These are phyloP conservation scores for Colletotrichum sp. DNA, from an alignment of 2,329 filamentous ascomycete genomes.

Conservation along the genomic window DNA sequence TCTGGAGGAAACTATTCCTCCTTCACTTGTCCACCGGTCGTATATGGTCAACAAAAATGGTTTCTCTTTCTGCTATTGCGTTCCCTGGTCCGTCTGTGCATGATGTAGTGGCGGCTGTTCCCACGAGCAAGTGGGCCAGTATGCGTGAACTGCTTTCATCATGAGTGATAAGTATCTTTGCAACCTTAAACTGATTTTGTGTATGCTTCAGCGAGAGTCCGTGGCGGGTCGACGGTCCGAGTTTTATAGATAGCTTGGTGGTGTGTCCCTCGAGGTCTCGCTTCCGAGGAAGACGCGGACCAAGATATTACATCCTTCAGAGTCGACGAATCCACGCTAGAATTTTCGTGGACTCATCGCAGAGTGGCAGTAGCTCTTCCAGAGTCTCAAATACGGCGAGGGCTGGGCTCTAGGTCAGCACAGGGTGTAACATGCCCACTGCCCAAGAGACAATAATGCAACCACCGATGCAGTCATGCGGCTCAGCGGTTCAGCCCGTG, in stretches of 20 bases:
- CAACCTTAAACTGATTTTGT: too few relatives aligned
- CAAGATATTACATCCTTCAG: too few relatives aligned
- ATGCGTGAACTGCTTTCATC: not conserved
- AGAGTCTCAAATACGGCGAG: not conserved
- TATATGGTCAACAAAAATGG: slow-evolving; percentile 5
- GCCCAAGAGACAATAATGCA: not conserved
- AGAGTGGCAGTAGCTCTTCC: too few relatives aligned
- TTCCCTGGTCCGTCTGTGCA: not conserved
- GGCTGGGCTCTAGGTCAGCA: not conserved
- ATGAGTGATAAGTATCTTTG: not conserved
- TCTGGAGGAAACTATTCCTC: not conserved
- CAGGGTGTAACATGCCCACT: not conserved
- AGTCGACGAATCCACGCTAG: too few relatives aligned
- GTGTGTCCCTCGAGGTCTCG: too few relatives aligned
- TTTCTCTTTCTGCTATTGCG: not conserved
- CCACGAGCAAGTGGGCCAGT: not conserved
- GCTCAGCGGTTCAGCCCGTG: not conserved
- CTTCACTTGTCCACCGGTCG: not conserved
- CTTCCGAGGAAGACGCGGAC: too few relatives aligned
- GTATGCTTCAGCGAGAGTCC: too few relatives aligned
- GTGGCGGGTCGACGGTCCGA: too few relatives aligned
- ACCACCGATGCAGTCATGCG: not conserved
- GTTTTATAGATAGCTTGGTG: too few relatives aligned
- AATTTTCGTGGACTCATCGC: too few relatives aligned
- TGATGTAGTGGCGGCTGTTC: not conserved